Percentiles rank a stretch among this genome's conserved stretches.
Conservation (phyloP, 768 basidiomycete species). For the Rhizopogon vulgaris region DNA sequence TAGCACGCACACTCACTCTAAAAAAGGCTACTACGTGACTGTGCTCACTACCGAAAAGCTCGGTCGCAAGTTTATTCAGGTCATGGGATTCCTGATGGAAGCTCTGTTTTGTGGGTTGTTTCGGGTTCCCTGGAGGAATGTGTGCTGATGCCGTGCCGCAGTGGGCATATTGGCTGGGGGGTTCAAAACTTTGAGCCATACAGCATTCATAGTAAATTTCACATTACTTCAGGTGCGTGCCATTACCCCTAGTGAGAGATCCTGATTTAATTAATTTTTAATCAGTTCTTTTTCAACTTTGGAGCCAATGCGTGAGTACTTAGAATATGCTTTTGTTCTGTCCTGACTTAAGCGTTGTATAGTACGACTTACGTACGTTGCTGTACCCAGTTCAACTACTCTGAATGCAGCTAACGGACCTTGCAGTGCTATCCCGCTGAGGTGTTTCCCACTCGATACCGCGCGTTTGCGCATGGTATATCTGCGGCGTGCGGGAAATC, state of each 20-base stretch:
- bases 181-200: constrained; percentile 50
- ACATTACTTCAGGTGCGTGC: constrained; percentile 51
- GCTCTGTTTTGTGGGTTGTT: constrained; percentile 53
- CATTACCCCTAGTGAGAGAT: background rate
- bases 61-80: constrained; percentile 70
- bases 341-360: background rate
- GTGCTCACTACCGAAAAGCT: constrained; percentile 66
- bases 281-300: constrained; percentile 76
- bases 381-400: background rate
- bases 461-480: constrained; percentile 68
- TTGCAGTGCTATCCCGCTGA: constrained; percentile 65
- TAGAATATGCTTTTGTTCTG: background rate
- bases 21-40: constrained; percentile 60
- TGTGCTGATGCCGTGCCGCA: constrained; percentile 12
- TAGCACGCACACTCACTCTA: background rate
- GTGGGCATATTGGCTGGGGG: constrained; percentile 66
- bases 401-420: background rate
- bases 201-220: constrained; percentile 67
- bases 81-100: constrained; percentile 68
- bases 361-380: constrained; percentile 49
- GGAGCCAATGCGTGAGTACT: constrained; percentile 58
- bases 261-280: background rate
- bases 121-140: constrained; percentile 1
- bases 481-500: constrained; percentile 69
- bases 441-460: constrained; percentile 74